Percentiles rank a stretch among this genome's conserved stretches.
Evolutionary conservation across 345 rosid genomes (phyloP).

Genomic region (Turnera subulata): DNA sequence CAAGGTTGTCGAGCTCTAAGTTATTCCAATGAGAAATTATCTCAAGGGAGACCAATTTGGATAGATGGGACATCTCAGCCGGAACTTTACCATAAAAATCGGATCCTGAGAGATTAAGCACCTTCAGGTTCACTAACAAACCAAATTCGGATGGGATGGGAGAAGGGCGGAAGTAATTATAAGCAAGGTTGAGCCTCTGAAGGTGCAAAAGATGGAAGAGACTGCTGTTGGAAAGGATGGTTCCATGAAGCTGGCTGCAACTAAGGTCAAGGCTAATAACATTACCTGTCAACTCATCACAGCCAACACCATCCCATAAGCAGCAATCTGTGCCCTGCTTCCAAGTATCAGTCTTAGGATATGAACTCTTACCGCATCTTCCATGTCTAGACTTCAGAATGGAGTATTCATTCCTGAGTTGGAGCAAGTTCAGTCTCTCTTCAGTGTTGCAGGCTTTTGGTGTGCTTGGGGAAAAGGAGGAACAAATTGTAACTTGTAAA

Average conservation of each 20-base stretch:
- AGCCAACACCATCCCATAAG: not conserved
- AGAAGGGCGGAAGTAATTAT: slow-evolving; percentile 9
- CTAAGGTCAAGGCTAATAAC: slow-evolving; percentile 9
- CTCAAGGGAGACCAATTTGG: slow-evolving; percentile 16
- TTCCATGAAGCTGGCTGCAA: slow-evolving; percentile 1
- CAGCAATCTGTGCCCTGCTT: no score
- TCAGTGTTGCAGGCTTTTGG: no score
- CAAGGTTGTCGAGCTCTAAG: not conserved
- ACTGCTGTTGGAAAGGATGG: slow-evolving; percentile 1
- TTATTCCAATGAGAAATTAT: not conserved
- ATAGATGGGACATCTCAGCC: slow-evolving; percentile 8
- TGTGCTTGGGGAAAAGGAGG: no score
- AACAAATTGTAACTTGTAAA: no score
- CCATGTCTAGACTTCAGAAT: not conserved
- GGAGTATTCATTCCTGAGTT: not conserved
- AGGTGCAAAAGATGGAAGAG: slow-evolving; percentile 11
- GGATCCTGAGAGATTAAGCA: slow-evolving; percentile 19
- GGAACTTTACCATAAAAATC: slow-evolving; percentile 8
- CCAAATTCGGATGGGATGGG: slow-evolving; percentile 13
- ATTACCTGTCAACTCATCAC: not conserved
- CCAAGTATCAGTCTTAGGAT: not conserved
- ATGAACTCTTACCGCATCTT: not conserved
- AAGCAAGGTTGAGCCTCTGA: slow-evolving; percentile 8
- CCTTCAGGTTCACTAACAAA: not conserved
- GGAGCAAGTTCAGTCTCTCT: no score